Conservation (phyloP, 2,329 filamentous ascomycete genomes). For the Botrytis squamosa region DNA sequence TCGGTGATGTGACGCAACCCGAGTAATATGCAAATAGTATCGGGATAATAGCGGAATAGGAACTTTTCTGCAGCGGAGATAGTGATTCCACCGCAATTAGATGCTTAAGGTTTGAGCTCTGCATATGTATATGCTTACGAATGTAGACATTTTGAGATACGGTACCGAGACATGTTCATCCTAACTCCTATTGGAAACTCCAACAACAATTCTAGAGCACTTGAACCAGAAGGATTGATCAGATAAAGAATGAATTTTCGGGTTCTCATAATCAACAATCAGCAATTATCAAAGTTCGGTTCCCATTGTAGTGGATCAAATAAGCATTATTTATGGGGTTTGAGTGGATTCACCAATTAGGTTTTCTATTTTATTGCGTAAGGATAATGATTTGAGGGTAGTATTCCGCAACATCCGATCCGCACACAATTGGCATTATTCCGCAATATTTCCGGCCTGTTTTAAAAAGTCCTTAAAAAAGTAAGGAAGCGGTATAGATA, state of each 20-base stretch:
- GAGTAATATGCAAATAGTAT: not conserved
- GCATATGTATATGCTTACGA: not conserved
- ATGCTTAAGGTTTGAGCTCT: not conserved
- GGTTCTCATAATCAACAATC: not conserved
- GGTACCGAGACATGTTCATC: not conserved
- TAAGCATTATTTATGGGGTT: not conserved
- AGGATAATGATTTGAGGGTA: not conserved
- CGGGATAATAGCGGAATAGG: not conserved
- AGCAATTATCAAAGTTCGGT: not conserved
- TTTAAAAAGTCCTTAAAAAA: not conserved
- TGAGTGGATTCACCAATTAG: conserved; percentile 1
- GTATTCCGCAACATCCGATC: not conserved
- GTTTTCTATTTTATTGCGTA: not conserved
- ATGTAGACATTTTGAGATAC: not conserved
- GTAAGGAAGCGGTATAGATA: not conserved
- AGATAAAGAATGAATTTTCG: not conserved
- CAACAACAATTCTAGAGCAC: not conserved
- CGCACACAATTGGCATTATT: not conserved
- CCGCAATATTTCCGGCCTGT: not conserved
- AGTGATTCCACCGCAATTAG: not conserved
- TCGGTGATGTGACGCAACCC: not conserved
- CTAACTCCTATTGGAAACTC: not conserved
- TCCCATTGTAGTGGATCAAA: not conserved
- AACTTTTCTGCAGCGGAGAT: not conserved
- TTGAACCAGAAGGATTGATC: not conserved